Evolutionary conservation across 208 protist species (phyloP).

Genomic region (Acanthamoeba rhysodes): DNA sequence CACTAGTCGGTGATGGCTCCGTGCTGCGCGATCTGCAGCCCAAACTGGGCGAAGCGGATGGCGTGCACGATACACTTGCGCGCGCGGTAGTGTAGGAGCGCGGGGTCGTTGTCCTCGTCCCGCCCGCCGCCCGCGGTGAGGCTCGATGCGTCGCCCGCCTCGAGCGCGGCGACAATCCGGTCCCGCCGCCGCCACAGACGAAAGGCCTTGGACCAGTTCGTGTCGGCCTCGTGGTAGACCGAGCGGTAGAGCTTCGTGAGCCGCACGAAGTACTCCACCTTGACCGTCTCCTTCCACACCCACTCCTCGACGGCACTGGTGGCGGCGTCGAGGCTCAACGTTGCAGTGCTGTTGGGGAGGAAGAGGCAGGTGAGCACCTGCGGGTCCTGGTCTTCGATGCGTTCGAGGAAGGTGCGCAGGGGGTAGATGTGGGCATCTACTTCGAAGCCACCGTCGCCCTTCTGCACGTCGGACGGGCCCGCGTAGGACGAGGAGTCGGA

Average conservation of each 20-base stretch:
- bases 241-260: conserved; percentile 38
- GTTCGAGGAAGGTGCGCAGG: neutral
- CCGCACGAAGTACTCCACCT: neutral
- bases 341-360: neutral
- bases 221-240: conserved; percentile 32
- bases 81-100: neutral
- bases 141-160: neutral
- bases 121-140: neutral
- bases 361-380: conserved; percentile 45
- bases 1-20: neutral
- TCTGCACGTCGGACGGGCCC: neutral
- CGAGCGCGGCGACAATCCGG: neutral
- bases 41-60: neutral
- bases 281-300: neutral
- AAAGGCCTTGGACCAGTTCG: conserved; percentile 21
- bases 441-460: neutral
- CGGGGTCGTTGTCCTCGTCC: neutral
- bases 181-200: neutral
- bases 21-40: neutral
- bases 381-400: conserved; percentile 19
- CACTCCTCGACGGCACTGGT: neutral
- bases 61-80: conserved; percentile 36
- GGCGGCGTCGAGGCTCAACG: neutral
- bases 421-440: neutral
- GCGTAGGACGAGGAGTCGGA: neutral